Evolutionary conservation across 805 yeast species (phyloP), one percentile per base, ranked within the genome.

Genomic region (Yamadazyma sp.): DNA sequence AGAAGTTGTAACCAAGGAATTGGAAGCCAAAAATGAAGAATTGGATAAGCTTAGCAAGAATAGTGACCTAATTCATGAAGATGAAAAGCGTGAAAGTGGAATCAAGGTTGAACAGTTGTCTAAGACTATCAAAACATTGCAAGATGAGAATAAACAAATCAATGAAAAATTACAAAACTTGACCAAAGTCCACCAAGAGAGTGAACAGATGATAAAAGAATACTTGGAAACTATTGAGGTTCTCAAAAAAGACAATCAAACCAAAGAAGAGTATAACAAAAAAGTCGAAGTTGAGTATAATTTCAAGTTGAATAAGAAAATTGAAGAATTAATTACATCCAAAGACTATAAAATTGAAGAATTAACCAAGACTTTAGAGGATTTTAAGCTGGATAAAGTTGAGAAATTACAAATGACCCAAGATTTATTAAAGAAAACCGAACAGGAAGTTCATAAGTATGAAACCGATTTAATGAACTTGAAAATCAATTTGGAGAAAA

Each of bases 341-440:
- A 34, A 36, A 21, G 45, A 41, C 23, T 7, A 22, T 11, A 32
- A 41, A 26, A 44, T 44, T n/a, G 35, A 31, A n/a, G 27, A 33
- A 7, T 33, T 41, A 24, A 14, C 19, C 10, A 22, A 35, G 9
- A 24, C 31, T 10, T 14, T 31, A 11, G 35, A 31, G 12, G 45
- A 40, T 15, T 27, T 33, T 8, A 27, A 23, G n/a, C 18, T 33
- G 7, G 36, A 37, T 7, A 28, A 29, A 16, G 25, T 23, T 15
- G 23, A 16, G 4, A 23, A 17, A 2, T 9, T 17, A n/a, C 10
- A 7, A 3, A n/a, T 35, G 7, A 27, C 24, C 17, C 11, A 31
- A 16, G 32, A 31, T 8, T 27, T 35, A 11, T 17, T 35, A 10
- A 7, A 30, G n/a, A 35, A 35, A 18, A 21, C 39, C 2, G 27